A percentile compares a stretch with the other conserved stretches of the same genome.
Conservation (phyloP, 331 rosid genomes). For the Dryas integrifolia region DNA sequence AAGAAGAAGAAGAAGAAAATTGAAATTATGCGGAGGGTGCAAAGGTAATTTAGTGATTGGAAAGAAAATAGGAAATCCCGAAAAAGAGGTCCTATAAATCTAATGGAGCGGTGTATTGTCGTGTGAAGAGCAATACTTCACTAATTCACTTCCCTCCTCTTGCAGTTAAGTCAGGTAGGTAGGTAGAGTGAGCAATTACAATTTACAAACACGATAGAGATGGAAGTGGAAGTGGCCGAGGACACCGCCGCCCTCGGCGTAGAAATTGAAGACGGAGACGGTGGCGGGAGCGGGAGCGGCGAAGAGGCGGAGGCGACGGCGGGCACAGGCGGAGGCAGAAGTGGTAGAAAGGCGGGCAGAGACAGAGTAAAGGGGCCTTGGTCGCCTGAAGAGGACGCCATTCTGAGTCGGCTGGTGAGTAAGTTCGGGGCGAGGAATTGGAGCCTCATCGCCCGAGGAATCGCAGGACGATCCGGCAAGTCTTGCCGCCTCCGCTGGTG, state of each 20-base stretch:
- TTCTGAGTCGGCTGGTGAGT: constrained; percentile 51
- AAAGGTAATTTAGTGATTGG: background rate
- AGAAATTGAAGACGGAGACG: constrained; percentile 28
- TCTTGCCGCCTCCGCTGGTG: constrained; percentile 97
- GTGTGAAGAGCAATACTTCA: background rate
- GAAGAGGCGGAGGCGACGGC: constrained; percentile 36
- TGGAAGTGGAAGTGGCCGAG: background rate
- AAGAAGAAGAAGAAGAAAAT: background rate
- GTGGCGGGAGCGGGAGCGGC: constrained; percentile 31
- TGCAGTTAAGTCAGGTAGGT: constrained; percentile 42
- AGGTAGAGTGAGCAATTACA: background rate
- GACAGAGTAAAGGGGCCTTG: constrained; percentile 67
- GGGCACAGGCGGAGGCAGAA: background rate
- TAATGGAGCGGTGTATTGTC: constrained; percentile 20
- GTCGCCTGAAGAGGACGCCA: constrained; percentile 71
- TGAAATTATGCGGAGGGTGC: background rate
- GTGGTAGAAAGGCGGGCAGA: constrained; percentile 12
- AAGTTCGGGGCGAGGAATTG: constrained; percentile 76
- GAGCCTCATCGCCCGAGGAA: constrained; percentile 70
- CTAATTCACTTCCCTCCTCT: background rate
- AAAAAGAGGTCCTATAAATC: constrained; percentile 33
- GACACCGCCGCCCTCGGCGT: constrained; percentile 22
- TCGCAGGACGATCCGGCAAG: constrained; percentile 69
- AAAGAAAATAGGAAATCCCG: constrained; percentile 16
- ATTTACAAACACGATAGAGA: background rate